A percentile compares a stretch with the other conserved stretches of the same genome.
phyloP scores from a whole-genome alignment of 495 filamentous ascomycete species.

The Lasiosphaeria hispida region DNA sequence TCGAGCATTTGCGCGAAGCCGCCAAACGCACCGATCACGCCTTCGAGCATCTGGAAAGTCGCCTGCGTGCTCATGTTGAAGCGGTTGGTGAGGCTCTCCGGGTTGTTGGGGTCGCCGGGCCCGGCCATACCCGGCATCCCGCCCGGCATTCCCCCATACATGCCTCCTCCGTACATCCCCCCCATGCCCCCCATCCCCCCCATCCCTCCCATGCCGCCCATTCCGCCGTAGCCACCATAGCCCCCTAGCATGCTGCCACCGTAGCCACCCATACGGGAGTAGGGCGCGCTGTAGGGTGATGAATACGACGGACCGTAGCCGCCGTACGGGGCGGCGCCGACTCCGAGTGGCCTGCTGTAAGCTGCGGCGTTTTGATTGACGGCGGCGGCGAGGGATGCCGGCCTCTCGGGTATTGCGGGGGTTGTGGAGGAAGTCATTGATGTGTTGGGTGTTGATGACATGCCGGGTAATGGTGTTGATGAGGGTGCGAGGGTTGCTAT shows the following conservation, averaged over 20 bases:
- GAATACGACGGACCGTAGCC: constrained; percentile 44
- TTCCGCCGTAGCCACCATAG: constrained; percentile 23
- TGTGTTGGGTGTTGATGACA: constrained; percentile 33
- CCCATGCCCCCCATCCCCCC: constrained; percentile 56
- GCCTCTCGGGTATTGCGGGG: constrained; percentile 77
- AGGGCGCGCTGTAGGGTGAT: constrained; percentile 47
- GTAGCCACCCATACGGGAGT: constrained; percentile 44
- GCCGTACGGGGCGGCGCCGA: constrained; percentile 55
- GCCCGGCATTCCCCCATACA: constrained; percentile 55
- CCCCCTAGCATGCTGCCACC: constrained; percentile 26
- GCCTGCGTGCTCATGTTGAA: constrained; percentile 91
- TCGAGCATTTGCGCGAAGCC: constrained; percentile 99
- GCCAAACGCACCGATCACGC: constrained; percentile 95
- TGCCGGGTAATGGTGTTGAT: constrained; percentile 11
- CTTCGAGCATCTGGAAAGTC: constrained; percentile 99
- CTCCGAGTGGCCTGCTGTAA: constrained; percentile 54
- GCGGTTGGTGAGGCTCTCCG: constrained; percentile 84
- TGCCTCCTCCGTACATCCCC: constrained; percentile 64
- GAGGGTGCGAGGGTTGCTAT: constrained; percentile 43
- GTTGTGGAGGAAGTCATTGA: constrained; percentile 44
- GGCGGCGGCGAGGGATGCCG: constrained; percentile 69
- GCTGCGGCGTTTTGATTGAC: constrained; percentile 81
- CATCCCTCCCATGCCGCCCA: constrained; percentile 47
- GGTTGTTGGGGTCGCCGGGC: constrained; percentile 78
- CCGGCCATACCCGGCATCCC: constrained; percentile 60